Evolutionary conservation across 768 basidiomycete species (phyloP), one percentile per base, ranked within the genome.

Genomic region (Serendipita sp.): DNA sequence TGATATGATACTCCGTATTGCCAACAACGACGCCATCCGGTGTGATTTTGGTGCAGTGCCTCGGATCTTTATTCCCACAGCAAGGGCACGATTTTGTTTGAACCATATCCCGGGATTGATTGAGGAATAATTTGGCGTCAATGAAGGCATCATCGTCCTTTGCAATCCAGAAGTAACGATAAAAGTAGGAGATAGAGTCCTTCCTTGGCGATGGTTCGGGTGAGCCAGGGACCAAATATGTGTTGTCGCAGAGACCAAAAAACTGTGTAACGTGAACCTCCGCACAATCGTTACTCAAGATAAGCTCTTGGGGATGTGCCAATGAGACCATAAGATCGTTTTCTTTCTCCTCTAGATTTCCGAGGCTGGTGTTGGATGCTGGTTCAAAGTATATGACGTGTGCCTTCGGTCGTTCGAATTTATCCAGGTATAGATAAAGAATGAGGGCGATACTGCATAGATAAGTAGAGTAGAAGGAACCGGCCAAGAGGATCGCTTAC

Each of bases 61-160:
- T 60, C 4, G 28, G 10, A 35, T 37, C 35, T 18, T 35, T 24
- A 10, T 35, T 11, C 8, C 28, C 24, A 30, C 28, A 38, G 18
- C 56, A 60, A n/a, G 30, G 16, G 35, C n/a, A n/a, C 28, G 24
- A 24, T 8, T 60, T 32, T 28, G 18, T 4, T n/a, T 28, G 28
- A 30, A 4, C 35, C 56, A 5, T 7, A 18, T 51, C 48, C 8
- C n/a, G n/a, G n/a, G n/a, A 51, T n/a, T n/a, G 48, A n/a, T 34
- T 10, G 24, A 60, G 56, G n/a, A 60, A 60, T 8, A 10, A n/a
- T n/a, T 28, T 4, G 16, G 37, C 56, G 37, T 60, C 56, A 10
- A 60, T 8, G 35, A 30, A 60, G 30, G 56, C 56, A n/a, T 60
- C 56, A 30, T 60, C 56, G 56, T 60, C 35, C n/a, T 60, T 30